Evolutionary conservation across 441 rosid species (phyloP).

Genomic region (Geranium incanum): DNA sequence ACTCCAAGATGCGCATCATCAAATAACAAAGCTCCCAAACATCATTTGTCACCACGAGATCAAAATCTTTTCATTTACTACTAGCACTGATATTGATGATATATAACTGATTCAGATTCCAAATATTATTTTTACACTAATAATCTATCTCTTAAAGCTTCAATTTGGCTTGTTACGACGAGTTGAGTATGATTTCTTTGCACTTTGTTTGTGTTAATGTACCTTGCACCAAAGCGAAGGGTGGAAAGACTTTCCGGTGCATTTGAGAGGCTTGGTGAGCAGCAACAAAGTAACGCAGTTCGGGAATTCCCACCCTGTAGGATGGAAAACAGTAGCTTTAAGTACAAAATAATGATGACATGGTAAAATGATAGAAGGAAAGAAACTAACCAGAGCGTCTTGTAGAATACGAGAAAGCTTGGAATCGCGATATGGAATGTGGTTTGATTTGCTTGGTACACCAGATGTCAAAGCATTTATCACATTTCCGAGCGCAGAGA

Average conservation of each 20-base stretch:
- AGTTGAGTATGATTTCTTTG: conserved; percentile 10
- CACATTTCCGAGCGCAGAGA: conserved; percentile 82
- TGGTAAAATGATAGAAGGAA: conserved; percentile 13
- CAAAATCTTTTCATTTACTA: no score
- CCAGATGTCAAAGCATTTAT: conserved; percentile 74
- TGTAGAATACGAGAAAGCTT: conserved; percentile 83
- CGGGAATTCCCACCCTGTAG: conserved; percentile 73
- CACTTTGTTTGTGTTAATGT: no score
- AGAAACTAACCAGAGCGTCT: conserved; percentile 67
- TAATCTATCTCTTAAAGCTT: not conserved
- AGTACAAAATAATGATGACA: conserved; percentile 15
- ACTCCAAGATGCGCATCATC: not conserved
- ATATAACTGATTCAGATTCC: no score
- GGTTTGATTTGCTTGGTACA: conserved; percentile 49
- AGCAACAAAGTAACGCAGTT: conserved; percentile 78
- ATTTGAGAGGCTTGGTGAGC: conserved; percentile 77
- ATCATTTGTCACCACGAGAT: no score
- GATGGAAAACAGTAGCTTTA: conserved; percentile 19
- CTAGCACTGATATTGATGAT: no score
- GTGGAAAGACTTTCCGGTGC: conserved; percentile 76
- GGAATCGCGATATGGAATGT: conserved; percentile 83
- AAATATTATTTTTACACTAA: not conserved
- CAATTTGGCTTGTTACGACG: not conserved
- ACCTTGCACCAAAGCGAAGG: conserved; percentile 89
- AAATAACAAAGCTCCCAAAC: no score